Conservation (phyloP, 2,329 filamentous ascomycete species). For the Clonostachys byssicola region DNA sequence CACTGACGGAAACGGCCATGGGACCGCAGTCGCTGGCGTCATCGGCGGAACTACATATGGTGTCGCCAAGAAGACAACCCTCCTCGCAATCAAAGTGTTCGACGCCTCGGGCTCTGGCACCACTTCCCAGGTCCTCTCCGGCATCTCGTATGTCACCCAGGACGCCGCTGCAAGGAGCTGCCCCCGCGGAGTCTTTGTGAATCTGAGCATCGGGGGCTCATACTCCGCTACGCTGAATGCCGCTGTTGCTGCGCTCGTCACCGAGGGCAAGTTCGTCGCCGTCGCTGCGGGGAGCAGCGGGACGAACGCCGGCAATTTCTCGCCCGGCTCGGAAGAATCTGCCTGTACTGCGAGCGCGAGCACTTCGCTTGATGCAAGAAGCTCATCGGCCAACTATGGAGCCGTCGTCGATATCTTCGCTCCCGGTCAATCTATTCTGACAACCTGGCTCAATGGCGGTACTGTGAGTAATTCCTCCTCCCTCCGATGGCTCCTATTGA, state of each 20-base stretch:
- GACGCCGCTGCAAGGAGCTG: slow-evolving; percentile 17
- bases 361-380: slow-evolving; percentile 21
- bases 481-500: not conserved
- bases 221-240: slow-evolving; percentile 10
- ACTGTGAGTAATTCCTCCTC: slow-evolving; percentile 13
- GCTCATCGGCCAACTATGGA: slow-evolving; percentile 46
- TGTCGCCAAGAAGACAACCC: slow-evolving; percentile 27
- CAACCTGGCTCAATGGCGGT: slow-evolving; percentile 35
- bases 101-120: slow-evolving; percentile 4
- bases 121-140: slow-evolving; percentile 13
- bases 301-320: slow-evolving; percentile 4
- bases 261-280: slow-evolving; percentile 7
- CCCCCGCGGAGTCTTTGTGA: slow-evolving; percentile 28
- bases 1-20: slow-evolving; percentile 22
- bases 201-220: slow-evolving; percentile 29
- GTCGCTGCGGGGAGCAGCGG: slow-evolving; percentile 10
- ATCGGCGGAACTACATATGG: slow-evolving; percentile 12
- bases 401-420: slow-evolving; percentile 40
- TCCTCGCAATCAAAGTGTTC: slow-evolving; percentile 36
- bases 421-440: slow-evolving; percentile 36
- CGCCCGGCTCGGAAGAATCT: slow-evolving; percentile 9
- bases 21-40: slow-evolving; percentile 19
- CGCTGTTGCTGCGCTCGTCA: slow-evolving; percentile 25
- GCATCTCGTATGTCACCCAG: slow-evolving; percentile 19
- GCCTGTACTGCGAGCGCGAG: slow-evolving; percentile 12